These are phyloP conservation scores for Starmera quercuum DNA, from an alignment of 805 yeast species.

Conservation along the genomic window DNA sequence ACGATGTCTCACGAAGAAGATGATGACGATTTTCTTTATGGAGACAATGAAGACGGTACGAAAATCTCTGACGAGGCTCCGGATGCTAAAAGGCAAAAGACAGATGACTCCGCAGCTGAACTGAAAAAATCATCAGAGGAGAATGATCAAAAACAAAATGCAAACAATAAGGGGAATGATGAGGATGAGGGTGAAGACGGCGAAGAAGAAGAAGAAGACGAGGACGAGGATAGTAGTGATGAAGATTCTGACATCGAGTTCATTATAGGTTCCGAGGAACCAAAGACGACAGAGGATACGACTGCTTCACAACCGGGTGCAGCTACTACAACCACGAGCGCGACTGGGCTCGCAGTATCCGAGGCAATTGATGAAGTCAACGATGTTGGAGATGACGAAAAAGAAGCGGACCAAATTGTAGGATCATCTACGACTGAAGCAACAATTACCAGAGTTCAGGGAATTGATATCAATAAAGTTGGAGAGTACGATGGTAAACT, in stretches of 20 bases:
- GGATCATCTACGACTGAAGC: conserved; percentile 24
- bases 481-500: conserved; percentile 78
- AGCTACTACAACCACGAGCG: conserved; percentile 17
- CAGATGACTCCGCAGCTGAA: conserved; percentile 4
- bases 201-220: conserved; percentile 37
- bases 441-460: conserved; percentile 29
- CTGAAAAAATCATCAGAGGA: not conserved
- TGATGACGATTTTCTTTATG: conserved; percentile 50
- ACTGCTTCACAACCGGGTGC: conserved; percentile 9
- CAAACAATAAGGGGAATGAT: conserved; percentile 11
- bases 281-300: conserved; percentile 10
- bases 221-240: conserved; percentile 41
- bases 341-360: conserved; percentile 22
- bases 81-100: conserved; percentile 22
- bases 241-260: conserved; percentile 73
- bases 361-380: conserved; percentile 27
- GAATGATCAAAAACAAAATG: conserved; percentile 13
- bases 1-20: conserved; percentile 37
- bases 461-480: conserved; percentile 62
- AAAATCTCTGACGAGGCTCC: conserved; percentile 29
- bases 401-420: conserved; percentile 7
- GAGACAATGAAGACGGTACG: conserved; percentile 8
- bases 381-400: conserved; percentile 25
- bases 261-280: conserved; percentile 48
- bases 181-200: conserved; percentile 21